Evolutionary conservation across 495 filamentous ascomycete species (phyloP).

Genomic region (Choiromyces venosus): DNA sequence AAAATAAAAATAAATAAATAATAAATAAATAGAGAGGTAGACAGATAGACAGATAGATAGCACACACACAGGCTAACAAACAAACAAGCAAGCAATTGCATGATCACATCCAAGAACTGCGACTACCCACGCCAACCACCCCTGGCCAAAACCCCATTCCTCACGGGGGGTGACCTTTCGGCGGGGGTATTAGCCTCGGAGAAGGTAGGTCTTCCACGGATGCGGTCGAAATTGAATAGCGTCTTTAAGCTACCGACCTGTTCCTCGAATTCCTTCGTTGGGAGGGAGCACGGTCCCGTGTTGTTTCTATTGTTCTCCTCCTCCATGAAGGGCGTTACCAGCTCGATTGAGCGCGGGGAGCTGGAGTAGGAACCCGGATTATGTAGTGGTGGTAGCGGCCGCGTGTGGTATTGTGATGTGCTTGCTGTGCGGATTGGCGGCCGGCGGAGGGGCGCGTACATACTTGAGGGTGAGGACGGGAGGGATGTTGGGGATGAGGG

Average conservation of each 20-base stretch:
- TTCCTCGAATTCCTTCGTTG: slow-evolving; percentile 21
- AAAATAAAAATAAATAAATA: neutral
- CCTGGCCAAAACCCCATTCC: neutral
- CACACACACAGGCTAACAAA: neutral
- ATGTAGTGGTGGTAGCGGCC: slow-evolving; percentile 42
- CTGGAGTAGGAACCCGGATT: slow-evolving; percentile 37
- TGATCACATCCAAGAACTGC: neutral
- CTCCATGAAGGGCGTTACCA: slow-evolving; percentile 38
- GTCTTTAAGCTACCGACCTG: slow-evolving; percentile 38
- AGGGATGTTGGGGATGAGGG: slow-evolving; percentile 26
- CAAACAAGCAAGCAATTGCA: neutral
- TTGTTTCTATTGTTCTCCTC: slow-evolving; percentile 14
- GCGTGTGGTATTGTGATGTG: slow-evolving; percentile 25
- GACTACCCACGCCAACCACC: neutral
- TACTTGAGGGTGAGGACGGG: neutral
- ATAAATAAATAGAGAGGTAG: no score
- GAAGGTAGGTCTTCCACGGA: slow-evolving; percentile 31
- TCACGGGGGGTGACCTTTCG: neutral
- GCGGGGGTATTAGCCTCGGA: neutral
- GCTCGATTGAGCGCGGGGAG: slow-evolving; percentile 43
- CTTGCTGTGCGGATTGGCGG: slow-evolving; percentile 5
- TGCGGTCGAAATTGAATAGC: slow-evolving; percentile 43
- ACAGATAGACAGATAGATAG: no score
- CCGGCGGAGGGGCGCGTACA: neutral
- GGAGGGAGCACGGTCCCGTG: slow-evolving; percentile 24